Base-by-base conservation (phyloP, 495 filamentous ascomycete genomes). In the Lepidopterella palustris region DNA sequence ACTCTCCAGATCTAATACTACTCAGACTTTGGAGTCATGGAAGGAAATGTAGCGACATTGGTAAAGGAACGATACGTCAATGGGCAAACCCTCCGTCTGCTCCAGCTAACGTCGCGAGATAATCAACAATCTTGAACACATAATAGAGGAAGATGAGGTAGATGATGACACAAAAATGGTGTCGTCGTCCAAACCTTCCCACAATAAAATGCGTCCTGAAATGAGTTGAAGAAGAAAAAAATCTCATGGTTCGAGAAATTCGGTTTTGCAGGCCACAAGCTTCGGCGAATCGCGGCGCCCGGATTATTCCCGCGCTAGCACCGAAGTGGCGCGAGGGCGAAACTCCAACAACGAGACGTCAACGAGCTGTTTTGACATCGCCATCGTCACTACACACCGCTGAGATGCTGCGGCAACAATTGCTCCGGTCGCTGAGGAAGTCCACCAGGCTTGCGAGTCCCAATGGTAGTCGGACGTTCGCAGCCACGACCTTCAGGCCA, bases 371-470 rank as follows among this genome's bases (percentile, higher is more conserved):
- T 69, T 65, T 50, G 56, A 58, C 64, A 45, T 67, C 66, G 57
- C 64, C 60, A 70, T 72, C 68, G 51, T 53, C 39, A 40, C 45
- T 53, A 18, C 74, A 72, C 78, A 74, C 74, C 76, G 23, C 49
- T 81, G 90, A 76, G 71, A 95, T 95, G 91, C 79, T 90, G 78
- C 87, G 90, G 81, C 85, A 87, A 78, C 85, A 88, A 80, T 76
- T 95, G 74, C 80, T 85, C 75, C 87, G 89, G 80, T 88, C 88
- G 82, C 82, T 89, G 80, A 84, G 83, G 80, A 87, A 89, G 81
- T 84, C 85, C 68, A 78, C 82, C 76, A 82, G 81, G 75, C 80
- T 82, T 60, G 71, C 77, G 68, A 80, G 77, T 74, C 76, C 77
- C 77, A 80, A 80, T 76, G 78, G 78, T 73, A 78, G 80, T 68